Percentiles rank a stretch among this genome's conserved stretches.
Conservation (phyloP, 768 basidiomycete species). For the Pisolithus marmoratus region DNA sequence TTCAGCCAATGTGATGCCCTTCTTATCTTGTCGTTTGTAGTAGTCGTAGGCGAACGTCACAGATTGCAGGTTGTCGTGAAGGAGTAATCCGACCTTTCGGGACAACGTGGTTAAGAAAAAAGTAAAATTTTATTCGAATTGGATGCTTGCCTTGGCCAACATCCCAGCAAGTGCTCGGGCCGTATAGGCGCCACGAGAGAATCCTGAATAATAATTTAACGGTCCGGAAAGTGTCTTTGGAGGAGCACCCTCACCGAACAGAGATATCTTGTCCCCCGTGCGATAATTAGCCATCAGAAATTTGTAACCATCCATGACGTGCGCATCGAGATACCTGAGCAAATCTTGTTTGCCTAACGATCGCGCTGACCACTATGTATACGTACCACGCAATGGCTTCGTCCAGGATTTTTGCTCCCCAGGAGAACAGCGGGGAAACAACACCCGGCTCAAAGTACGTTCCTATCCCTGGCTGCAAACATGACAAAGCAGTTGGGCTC, state of each 20-base stretch:
- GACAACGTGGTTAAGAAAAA: neutral
- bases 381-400: constrained; percentile 67
- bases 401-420: constrained; percentile 59
- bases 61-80: constrained; percentile 62
- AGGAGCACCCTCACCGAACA: constrained; percentile 48
- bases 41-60: constrained; percentile 71
- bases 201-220: constrained; percentile 41
- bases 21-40: constrained; percentile 48
- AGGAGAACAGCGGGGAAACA: constrained; percentile 55
- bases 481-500: neutral
- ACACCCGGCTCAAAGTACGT: constrained; percentile 56
- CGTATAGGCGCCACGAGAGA: constrained; percentile 68
- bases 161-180: constrained; percentile 71
- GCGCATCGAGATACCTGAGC: constrained; percentile 59
- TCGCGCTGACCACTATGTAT: neutral
- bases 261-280: constrained; percentile 66
- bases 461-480: constrained; percentile 40
- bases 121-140: neutral
- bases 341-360: neutral
- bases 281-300: constrained; percentile 77
- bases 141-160: constrained; percentile 51
- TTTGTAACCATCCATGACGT: constrained; percentile 70
- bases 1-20: constrained; percentile 41
- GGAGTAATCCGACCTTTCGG: constrained; percentile 62
- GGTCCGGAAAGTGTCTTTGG: neutral